Evolutionary conservation across 768 basidiomycete species (phyloP).

Genomic region (Daedalea quercina): DNA sequence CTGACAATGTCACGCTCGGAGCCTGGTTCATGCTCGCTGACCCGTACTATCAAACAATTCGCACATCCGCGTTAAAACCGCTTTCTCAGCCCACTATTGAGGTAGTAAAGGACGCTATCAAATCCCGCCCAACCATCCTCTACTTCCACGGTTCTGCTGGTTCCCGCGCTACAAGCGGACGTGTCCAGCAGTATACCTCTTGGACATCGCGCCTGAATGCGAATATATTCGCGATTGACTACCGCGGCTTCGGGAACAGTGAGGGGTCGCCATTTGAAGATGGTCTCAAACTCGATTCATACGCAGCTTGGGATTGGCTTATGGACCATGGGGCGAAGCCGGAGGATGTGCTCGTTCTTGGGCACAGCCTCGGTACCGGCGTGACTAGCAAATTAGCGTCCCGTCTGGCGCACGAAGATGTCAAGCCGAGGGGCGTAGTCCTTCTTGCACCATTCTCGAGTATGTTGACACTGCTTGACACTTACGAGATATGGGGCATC

Average conservation of each 20-base stretch:
- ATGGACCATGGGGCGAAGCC: conserved; percentile 46
- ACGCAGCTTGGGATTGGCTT: conserved; percentile 78
- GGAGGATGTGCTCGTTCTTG: conserved; percentile 64
- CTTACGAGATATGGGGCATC: conserved; percentile 61
- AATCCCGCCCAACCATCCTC: conserved; percentile 66
- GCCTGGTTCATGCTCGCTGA: conserved; percentile 83
- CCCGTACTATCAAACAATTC: conserved; percentile 46
- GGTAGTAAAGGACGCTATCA: conserved; percentile 49
- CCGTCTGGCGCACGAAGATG: conserved; percentile 33
- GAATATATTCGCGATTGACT: conserved; percentile 85
- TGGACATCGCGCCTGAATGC: conserved; percentile 59
- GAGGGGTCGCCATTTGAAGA: conserved; percentile 68
- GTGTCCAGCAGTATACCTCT: conserved; percentile 62
- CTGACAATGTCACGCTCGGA: conserved; percentile 76
- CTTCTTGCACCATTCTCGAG: conserved; percentile 35
- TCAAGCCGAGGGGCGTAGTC: conserved; percentile 31
- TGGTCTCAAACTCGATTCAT: conserved; percentile 69
- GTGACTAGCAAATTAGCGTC: conserved; percentile 44
- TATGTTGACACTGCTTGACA: conserved; percentile 45
- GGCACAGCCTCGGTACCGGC: conserved; percentile 87
- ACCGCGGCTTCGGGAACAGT: conserved; percentile 89
- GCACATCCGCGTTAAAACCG: conserved; percentile 30
- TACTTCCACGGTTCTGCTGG: conserved; percentile 90
- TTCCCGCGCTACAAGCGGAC: conserved; percentile 60
- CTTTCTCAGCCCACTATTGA: conserved; percentile 26